phyloP scores from a whole-genome alignment of 148 eudicot species.

The Rhododendron henanense region DNA sequence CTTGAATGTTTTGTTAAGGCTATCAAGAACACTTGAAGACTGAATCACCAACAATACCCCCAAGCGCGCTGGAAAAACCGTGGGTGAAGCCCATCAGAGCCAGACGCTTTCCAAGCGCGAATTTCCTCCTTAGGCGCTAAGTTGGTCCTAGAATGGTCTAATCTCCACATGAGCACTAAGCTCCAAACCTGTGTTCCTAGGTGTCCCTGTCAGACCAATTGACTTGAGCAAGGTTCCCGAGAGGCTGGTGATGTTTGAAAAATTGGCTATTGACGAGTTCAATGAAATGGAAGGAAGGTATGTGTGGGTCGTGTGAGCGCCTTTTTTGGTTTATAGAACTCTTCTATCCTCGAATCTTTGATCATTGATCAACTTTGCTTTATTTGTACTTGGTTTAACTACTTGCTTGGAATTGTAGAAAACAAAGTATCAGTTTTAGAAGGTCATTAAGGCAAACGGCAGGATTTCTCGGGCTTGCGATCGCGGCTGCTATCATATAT shows the following conservation, averaged over 20 bases:
- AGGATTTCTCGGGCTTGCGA: rapidly evolving
- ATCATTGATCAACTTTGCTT: background rate
- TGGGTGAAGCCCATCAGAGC: too few relatives aligned
- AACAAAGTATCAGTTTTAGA: background rate
- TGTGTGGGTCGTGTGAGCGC: background rate
- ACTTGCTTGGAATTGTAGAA: background rate
- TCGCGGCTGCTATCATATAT: background rate
- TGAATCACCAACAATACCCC: too few relatives aligned
- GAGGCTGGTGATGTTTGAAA: background rate
- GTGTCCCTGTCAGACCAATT: background rate
- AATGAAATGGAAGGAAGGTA: background rate
- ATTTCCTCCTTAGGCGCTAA: too few relatives aligned
- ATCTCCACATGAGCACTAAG: too few relatives aligned
- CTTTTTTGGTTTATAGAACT: background rate
- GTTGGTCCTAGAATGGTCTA: too few relatives aligned
- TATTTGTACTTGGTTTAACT: background rate
- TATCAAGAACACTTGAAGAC: too few relatives aligned
- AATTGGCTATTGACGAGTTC: background rate
- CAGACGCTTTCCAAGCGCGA: too few relatives aligned
- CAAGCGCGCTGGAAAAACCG: too few relatives aligned
- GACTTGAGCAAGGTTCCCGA: background rate
- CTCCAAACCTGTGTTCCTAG: background rate
- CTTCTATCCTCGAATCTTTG: background rate
- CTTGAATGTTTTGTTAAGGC: too few relatives aligned
- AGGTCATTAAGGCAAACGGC: background rate